phyloP scores from a whole-genome alignment of 108 stramenopile genomes.

The Aurantiochytrium sp. region DNA sequence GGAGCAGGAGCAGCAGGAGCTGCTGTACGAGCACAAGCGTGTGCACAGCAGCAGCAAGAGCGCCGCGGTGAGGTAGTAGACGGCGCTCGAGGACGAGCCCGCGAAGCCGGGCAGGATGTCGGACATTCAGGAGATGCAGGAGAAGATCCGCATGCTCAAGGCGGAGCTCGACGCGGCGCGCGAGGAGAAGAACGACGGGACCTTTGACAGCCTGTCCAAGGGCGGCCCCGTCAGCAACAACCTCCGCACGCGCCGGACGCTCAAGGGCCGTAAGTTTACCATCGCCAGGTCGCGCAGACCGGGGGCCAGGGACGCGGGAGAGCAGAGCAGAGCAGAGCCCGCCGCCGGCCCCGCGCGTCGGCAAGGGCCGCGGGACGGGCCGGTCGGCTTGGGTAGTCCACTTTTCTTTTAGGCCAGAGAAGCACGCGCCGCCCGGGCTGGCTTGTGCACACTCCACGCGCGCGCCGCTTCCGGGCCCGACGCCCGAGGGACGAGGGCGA shows the following conservation, averaged over 20 bases:
- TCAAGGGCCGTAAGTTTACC: slow-evolving; percentile 65
- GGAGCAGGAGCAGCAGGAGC: background rate
- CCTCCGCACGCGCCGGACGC: slow-evolving; percentile 56
- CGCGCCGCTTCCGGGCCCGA: too few relatives aligned
- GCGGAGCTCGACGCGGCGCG: slow-evolving; percentile 2
- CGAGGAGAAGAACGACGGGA: slow-evolving; percentile 12
- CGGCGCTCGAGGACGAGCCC: too few relatives aligned
- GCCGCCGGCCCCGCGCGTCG: too few relatives aligned
- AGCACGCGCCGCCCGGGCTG: too few relatives aligned
- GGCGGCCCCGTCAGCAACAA: slow-evolving; percentile 11
- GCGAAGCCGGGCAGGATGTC: background rate
- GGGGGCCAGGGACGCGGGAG: background rate
- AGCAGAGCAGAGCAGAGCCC: too few relatives aligned
- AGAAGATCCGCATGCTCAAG: slow-evolving; percentile 15
- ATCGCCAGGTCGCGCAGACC: background rate
- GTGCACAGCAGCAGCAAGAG: background rate
- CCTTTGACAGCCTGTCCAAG: slow-evolving; percentile 19
- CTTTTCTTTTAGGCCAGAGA: too few relatives aligned
- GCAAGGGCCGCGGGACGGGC: too few relatives aligned
- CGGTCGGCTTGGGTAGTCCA: too few relatives aligned
- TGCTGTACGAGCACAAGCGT: background rate
- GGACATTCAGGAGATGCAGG: slow-evolving; percentile 4
- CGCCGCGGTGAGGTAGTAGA: background rate
- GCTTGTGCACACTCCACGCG: too few relatives aligned
- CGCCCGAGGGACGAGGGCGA: too few relatives aligned